phyloP scores from a whole-genome alignment of 805 yeast genomes.

The Maudiozyma saulgeensis region DNA sequence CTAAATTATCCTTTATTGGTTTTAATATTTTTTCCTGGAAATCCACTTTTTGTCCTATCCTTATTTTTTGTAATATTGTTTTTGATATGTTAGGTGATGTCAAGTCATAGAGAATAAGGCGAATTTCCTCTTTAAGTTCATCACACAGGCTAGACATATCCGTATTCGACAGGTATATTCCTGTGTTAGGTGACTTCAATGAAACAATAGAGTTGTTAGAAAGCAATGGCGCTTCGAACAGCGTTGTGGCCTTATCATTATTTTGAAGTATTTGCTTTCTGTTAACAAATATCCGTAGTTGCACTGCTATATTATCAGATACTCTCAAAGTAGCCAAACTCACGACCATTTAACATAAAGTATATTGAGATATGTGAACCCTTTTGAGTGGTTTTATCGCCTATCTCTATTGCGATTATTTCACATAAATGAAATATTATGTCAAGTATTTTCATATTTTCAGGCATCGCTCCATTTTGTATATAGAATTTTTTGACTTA shows the following conservation, averaged over 20 bases:
- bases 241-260: slow-evolving; percentile 9
- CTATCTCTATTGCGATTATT: too few species aligned
- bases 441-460: too few species aligned
- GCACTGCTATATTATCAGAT: slow-evolving; percentile 15
- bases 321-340: slow-evolving; percentile 21
- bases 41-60: slow-evolving; percentile 19
- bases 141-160: slow-evolving; percentile 21
- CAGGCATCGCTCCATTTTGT: too few species aligned
- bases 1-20: slow-evolving; percentile 2
- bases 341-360: slow-evolving; percentile 7
- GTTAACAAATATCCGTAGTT: slow-evolving; percentile 23
- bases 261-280: slow-evolving; percentile 21
- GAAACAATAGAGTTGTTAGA: slow-evolving; percentile 28
- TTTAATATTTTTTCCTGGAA: slow-evolving; percentile 12
- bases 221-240: slow-evolving; percentile 27
- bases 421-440: too few species aligned
- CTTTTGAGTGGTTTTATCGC: too few species aligned
- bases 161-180: slow-evolving; percentile 23
- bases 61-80: slow-evolving; percentile 15
- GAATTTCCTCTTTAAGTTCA: slow-evolving; percentile 20
- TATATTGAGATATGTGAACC: background rate
- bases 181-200: slow-evolving; percentile 22
- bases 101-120: slow-evolving; percentile 23
- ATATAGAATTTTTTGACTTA: too few species aligned
- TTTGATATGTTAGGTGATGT: slow-evolving; percentile 16